Conservation (phyloP, 2,329 filamentous ascomycete species). For the Juglanconis oblonga region DNA sequence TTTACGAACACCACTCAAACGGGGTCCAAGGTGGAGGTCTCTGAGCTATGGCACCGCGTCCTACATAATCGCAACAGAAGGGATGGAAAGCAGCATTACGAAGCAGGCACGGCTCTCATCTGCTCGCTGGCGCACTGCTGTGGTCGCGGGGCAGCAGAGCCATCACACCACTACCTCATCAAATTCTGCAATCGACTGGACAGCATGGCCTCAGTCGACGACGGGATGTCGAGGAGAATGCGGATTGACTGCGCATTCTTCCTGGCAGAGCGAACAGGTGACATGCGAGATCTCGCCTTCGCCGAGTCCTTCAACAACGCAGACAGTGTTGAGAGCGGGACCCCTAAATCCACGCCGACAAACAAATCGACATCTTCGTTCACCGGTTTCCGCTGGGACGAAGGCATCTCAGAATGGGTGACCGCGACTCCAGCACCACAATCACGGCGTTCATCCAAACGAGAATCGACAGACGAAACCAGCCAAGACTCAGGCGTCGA, state of each 20-base stretch:
- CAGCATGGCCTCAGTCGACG: constrained; percentile 28
- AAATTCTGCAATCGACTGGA: constrained; percentile 40
- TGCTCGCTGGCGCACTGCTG: constrained; percentile 47
- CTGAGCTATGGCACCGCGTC: not conserved
- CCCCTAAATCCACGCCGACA: not conserved
- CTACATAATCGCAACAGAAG: not conserved
- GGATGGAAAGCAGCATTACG: constrained; percentile 26
- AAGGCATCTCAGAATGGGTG: constrained; percentile 37
- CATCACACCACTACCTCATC: constrained; percentile 36
- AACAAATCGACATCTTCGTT: constrained; percentile 17
- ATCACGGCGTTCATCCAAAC: not conserved
- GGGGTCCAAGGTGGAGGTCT: not conserved
- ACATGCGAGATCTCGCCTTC: constrained; percentile 51
- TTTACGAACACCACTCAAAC: constrained; percentile 2
- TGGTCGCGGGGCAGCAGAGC: constrained; percentile 34
- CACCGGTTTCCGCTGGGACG: constrained; percentile 33
- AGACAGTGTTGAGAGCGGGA: not conserved
- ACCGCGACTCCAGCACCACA: constrained; percentile 18
- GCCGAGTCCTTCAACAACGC: constrained; percentile 41
- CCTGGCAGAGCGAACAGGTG: constrained; percentile 50
- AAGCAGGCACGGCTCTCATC: constrained; percentile 36
- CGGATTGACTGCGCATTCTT: constrained; percentile 47
- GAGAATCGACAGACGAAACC: too few relatives aligned
- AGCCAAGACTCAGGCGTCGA: too few relatives aligned
- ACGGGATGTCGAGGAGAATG: constrained; percentile 34